These are phyloP conservation scores for Ambispora gerdemannii DNA, from an alignment of 192 early-diverging fungal genomes.

Conservation along the genomic window DNA sequence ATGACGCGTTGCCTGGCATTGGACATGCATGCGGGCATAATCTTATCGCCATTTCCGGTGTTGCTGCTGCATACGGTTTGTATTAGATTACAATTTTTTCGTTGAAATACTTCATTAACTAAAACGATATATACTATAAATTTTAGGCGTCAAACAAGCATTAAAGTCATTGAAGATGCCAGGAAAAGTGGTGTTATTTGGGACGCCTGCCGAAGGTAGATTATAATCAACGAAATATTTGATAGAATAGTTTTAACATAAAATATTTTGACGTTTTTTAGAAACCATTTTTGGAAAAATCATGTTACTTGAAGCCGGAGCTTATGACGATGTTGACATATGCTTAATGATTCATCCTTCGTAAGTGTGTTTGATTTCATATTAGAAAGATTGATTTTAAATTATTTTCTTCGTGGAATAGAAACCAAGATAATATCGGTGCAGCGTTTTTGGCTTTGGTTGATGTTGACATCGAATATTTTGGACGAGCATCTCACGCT, in stretches of 20 bases:
- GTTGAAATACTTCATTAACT: not conserved
- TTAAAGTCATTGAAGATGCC: constrained; percentile 44
- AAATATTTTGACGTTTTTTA: not conserved
- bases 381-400: too few species aligned
- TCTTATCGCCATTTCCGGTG: constrained; percentile 65
- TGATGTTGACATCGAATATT: constrained; percentile 56
- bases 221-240: not conserved
- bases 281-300: constrained; percentile 59
- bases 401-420: too few species aligned
- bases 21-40: constrained; percentile 70
- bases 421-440: too few species aligned
- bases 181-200: constrained; percentile 67
- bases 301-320: constrained; percentile 59
- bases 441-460: too few species aligned
- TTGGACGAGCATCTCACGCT: constrained; percentile 71
- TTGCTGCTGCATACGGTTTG: constrained; percentile 58
- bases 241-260: too few species aligned
- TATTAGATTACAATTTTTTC: not conserved
- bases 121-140: too few species aligned
- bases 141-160: constrained; percentile 21
- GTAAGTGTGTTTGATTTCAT: too few species aligned
- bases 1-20: constrained; percentile 65
- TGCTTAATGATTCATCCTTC: constrained; percentile 82
- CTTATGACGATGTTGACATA: constrained; percentile 67
- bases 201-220: constrained; percentile 72